These are phyloP conservation scores for Lasiosphaeria ovina DNA, from an alignment of 495 filamentous ascomycete species.

Conservation along the genomic window DNA sequence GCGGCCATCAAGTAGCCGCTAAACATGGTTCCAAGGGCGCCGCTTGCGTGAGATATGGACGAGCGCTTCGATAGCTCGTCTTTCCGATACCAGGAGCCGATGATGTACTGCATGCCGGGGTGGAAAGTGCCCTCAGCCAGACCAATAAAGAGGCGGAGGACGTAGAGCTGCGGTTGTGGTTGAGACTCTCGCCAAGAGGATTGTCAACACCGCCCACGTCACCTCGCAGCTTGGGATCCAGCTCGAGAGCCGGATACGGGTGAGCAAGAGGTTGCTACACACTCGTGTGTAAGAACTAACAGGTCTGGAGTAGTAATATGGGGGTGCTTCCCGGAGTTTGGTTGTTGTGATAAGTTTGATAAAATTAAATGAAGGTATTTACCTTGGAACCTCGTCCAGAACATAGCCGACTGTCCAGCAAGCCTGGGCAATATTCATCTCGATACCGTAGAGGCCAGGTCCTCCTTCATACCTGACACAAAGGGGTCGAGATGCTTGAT, in stretches of 20 bases:
- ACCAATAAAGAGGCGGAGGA: slow-evolving; percentile 57
- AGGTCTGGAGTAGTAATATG: background rate
- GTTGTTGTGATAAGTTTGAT: background rate
- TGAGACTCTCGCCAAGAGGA: slow-evolving; percentile 47
- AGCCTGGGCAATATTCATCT: slow-evolving; percentile 51
- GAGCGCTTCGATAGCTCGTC: slow-evolving; percentile 57
- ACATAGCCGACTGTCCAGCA: slow-evolving; percentile 65
- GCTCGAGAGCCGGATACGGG: slow-evolving; percentile 52
- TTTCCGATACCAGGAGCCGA: slow-evolving; percentile 56
- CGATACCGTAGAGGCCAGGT: slow-evolving; percentile 55
- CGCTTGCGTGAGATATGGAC: slow-evolving; percentile 61
- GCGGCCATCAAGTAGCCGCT: slow-evolving; percentile 60
- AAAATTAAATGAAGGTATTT: slow-evolving; percentile 8
- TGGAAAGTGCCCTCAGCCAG: slow-evolving; percentile 48
- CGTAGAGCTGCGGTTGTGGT: slow-evolving; percentile 52
- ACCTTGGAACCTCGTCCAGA: slow-evolving; percentile 60
- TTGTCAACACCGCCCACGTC: slow-evolving; percentile 54
- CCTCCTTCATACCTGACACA: slow-evolving; percentile 60
- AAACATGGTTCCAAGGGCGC: slow-evolving; percentile 55
- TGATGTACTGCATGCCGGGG: slow-evolving; percentile 48
- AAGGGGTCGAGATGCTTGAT: slow-evolving; percentile 45
- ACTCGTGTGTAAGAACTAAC: background rate
- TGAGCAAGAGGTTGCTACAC: slow-evolving; percentile 36
- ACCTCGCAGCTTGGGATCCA: slow-evolving; percentile 60
- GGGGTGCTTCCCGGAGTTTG: no score